Conservation (phyloP, 345 rosid species). For the Angophora floribunda region DNA sequence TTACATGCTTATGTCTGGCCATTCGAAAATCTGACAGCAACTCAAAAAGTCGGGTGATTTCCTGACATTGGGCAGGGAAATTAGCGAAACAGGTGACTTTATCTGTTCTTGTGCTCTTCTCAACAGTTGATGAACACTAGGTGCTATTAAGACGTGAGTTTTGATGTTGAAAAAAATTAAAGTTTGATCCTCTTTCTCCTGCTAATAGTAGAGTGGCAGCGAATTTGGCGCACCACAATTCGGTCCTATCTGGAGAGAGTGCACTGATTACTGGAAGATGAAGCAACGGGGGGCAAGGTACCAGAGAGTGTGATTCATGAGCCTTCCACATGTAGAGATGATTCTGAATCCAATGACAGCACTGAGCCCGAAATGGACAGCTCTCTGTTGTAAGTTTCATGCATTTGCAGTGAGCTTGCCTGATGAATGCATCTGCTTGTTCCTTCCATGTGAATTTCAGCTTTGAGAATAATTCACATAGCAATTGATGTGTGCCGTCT, state of each 20-base stretch:
- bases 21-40: not conserved
- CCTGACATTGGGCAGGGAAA: not conserved
- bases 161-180: not conserved
- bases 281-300: not conserved
- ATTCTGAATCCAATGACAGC: not conserved
- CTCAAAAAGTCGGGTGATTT: not conserved
- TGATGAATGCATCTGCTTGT: not conserved
- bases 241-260: not conserved
- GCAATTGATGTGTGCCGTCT: not conserved
- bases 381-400: not conserved
- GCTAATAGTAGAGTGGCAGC: not conserved
- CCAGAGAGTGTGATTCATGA: not conserved
- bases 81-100: not conserved
- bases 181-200: not conserved
- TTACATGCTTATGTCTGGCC: not conserved
- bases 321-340: not conserved
- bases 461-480: not conserved
- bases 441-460: not conserved
- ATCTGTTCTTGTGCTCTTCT: not conserved
- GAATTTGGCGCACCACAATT: not conserved
- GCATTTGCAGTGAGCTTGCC: not conserved
- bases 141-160: not conserved
- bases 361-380: not conserved
- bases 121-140: not conserved
- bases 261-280: not conserved